These are phyloP conservation scores for Candida quercuum DNA, from an alignment of 805 yeast species.

Conservation along the genomic window DNA sequence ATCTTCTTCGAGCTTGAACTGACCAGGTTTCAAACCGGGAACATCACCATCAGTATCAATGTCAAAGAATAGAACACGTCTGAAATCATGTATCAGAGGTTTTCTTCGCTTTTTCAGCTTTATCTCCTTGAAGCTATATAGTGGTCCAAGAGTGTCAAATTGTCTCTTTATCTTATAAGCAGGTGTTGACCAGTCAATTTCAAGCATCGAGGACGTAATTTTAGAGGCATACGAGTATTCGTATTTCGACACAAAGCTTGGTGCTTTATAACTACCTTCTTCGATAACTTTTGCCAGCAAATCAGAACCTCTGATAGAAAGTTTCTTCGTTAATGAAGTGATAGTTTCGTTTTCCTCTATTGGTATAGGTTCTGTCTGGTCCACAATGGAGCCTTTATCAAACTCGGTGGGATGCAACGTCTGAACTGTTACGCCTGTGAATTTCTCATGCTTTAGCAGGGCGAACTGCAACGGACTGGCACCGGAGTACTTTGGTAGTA, in stretches of 20 bases:
- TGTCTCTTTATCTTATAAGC: slow-evolving; percentile 36
- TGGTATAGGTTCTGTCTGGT: slow-evolving; percentile 43
- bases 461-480: slow-evolving; percentile 88
- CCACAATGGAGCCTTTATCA: slow-evolving; percentile 69
- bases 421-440: slow-evolving; percentile 85
- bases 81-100: slow-evolving; percentile 23
- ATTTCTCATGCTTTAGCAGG: slow-evolving; percentile 51
- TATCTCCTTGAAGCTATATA: slow-evolving; percentile 40
- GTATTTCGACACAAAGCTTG: slow-evolving; percentile 20
- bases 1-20: slow-evolving; percentile 22
- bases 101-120: slow-evolving; percentile 29
- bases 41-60: slow-evolving; percentile 16
- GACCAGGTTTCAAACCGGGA: slow-evolving; percentile 20
- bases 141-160: slow-evolving; percentile 49
- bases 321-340: slow-evolving; percentile 37
- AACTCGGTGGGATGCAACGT: slow-evolving; percentile 84
- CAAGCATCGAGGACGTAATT: slow-evolving; percentile 36
- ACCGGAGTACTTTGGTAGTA: slow-evolving; percentile 79
- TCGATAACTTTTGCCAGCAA: slow-evolving; percentile 43
- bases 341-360: slow-evolving; percentile 41
- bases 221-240: slow-evolving; percentile 54
- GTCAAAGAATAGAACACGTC: slow-evolving; percentile 46
- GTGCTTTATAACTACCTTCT: slow-evolving; percentile 22
- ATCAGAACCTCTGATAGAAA: slow-evolving; percentile 60
- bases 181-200: slow-evolving; percentile 42